Evolutionary conservation across 768 basidiomycete genomes (phyloP).

Genomic region (Termitomyces eurrhizus): DNA sequence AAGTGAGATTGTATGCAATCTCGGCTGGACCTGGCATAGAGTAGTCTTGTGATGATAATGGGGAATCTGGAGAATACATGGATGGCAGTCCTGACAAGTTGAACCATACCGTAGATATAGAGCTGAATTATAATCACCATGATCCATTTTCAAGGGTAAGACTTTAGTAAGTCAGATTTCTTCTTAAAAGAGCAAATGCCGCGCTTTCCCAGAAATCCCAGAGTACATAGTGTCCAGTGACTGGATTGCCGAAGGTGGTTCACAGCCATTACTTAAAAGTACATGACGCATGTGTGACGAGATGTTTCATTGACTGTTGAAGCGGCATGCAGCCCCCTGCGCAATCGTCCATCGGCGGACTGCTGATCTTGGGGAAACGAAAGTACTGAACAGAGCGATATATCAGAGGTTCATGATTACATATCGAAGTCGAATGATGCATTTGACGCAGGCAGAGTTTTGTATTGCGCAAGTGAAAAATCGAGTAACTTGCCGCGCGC

Average conservation of each 20-base stretch:
- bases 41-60: conserved; percentile 19
- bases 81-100: conserved; percentile 26
- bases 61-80: conserved; percentile 28
- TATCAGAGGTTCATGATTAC: background rate
- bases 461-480: background rate
- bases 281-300: background rate
- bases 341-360: background rate
- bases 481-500: background rate
- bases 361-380: background rate
- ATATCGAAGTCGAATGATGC: background rate
- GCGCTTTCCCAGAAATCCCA: background rate
- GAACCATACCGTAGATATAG: background rate
- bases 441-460: background rate
- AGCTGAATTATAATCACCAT: background rate
- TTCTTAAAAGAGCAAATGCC: background rate
- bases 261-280: background rate
- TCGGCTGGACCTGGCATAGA: background rate
- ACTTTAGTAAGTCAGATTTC: background rate
- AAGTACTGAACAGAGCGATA: background rate
- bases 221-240: background rate
- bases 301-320: background rate
- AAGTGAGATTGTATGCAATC: conserved; percentile 25
- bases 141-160: background rate
- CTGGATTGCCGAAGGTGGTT: background rate
- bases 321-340: background rate